Percentiles rank a stretch among this genome's conserved stretches.
Evolutionary conservation across 176 grass and related monocot genomes (phyloP).

Genomic region (Echinochloa phyllopogon): DNA sequence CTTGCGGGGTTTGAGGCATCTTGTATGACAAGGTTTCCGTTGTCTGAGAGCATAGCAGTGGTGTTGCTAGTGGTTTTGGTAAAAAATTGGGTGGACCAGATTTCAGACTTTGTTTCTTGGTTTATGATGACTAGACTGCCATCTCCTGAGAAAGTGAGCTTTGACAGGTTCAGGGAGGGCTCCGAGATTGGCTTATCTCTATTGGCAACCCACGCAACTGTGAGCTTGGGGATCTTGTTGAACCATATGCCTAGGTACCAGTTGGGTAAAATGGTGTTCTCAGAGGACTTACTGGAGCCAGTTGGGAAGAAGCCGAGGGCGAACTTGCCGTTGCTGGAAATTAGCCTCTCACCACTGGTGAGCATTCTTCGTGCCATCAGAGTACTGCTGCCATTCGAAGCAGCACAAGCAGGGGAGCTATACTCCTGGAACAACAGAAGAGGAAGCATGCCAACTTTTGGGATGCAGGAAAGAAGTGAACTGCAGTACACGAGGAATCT

Average conservation of each 20-base stretch:
- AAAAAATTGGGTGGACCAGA: not conserved
- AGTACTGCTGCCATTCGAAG: not conserved
- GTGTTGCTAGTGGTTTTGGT: not conserved
- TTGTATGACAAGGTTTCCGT: conserved; percentile 6
- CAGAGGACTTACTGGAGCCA: conserved; percentile 14
- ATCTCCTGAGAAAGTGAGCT: not conserved
- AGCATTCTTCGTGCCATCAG: not conserved
- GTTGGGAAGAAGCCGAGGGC: conserved; percentile 49
- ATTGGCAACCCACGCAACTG: conserved; percentile 51
- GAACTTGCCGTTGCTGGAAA: conserved; percentile 39
- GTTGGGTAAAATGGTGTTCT: not conserved
- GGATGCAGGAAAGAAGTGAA: too few species aligned
- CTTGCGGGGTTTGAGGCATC: not conserved
- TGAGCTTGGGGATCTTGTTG: conserved; percentile 43
- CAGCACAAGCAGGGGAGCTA: not conserved
- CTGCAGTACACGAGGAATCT: too few species aligned
- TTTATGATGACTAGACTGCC: not conserved
- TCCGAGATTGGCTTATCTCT: conserved; percentile 33
- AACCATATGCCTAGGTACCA: conserved; percentile 58
- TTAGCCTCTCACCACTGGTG: conserved; percentile 21
- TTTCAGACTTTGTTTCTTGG: not conserved
- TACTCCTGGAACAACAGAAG: too few species aligned
- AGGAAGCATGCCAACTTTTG: too few species aligned
- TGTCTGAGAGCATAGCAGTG: not conserved
- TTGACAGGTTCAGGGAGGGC: not conserved